phyloP scores from a whole-genome alignment of 106 monocot genomes.

The Hemerocallis citrina region DNA sequence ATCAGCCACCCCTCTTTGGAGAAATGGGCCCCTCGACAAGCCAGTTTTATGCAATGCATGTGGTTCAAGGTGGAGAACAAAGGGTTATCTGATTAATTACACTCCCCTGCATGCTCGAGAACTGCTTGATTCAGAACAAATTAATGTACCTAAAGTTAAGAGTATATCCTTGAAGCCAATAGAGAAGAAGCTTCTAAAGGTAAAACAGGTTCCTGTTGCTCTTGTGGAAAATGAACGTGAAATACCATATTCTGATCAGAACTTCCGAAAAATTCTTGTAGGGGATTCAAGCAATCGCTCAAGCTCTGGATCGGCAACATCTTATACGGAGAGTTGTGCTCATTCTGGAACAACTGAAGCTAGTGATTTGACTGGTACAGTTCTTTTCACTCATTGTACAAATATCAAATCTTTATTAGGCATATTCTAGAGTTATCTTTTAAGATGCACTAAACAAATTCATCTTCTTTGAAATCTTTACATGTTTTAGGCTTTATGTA shows the following conservation, averaged over 20 bases:
- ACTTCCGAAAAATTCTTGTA: constrained; percentile 52
- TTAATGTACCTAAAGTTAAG: constrained; percentile 46
- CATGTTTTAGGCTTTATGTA: too few relatives aligned
- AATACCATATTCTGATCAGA: constrained; percentile 49
- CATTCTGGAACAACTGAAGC: constrained; percentile 56
- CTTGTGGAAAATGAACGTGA: constrained; percentile 26
- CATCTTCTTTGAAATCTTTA: too few relatives aligned
- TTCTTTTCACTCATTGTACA: not conserved
- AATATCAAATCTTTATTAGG: too few relatives aligned
- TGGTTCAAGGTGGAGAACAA: constrained; percentile 98
- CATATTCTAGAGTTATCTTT: too few relatives aligned
- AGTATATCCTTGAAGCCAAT: constrained; percentile 31
- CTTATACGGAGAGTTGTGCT: constrained; percentile 90
- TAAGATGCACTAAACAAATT: too few relatives aligned
- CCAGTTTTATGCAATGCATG: constrained; percentile 99
- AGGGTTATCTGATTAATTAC: constrained; percentile 89
- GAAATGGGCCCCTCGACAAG: constrained; percentile 98
- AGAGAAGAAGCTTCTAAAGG: constrained; percentile 42
- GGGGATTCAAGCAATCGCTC: constrained; percentile 71
- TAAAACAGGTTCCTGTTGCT: constrained; percentile 26
- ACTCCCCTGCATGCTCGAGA: constrained; percentile 86
- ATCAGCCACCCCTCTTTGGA: constrained; percentile 98
- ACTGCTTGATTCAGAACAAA: constrained; percentile 46
- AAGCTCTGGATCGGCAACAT: constrained; percentile 83
- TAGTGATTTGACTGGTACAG: constrained; percentile 66